Percentiles rank a stretch among this genome's conserved stretches.
phyloP scores from a whole-genome alignment of 129 eudicot species.

The Artemisia annua region DNA sequence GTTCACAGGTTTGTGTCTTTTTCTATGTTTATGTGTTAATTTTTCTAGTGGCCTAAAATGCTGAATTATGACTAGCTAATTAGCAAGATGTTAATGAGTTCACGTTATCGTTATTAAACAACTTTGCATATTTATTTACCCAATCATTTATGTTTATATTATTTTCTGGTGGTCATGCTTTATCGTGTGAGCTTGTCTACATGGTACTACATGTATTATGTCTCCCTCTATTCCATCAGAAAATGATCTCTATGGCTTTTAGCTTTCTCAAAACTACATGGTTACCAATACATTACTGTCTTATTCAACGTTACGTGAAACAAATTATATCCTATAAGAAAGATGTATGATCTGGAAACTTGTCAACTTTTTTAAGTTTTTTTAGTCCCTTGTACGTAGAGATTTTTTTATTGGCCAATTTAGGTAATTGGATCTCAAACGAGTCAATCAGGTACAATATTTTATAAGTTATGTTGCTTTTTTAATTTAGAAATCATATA shows the following conservation, averaged over 20 bases:
- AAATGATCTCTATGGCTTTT: neutral
- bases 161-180: neutral
- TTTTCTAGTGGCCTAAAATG: neutral
- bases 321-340: neutral
- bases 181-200: too few relatives aligned
- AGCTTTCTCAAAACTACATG: neutral
- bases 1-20: slow-evolving; percentile 64
- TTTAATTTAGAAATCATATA: too few relatives aligned
- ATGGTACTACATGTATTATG: neutral
- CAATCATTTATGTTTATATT: neutral
- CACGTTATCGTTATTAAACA: neutral
- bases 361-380: neutral
- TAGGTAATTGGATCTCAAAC: too few relatives aligned
- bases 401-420: too few relatives aligned
- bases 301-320: neutral
- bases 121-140: neutral
- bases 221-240: neutral
- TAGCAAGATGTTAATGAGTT: neutral
- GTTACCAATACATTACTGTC: neutral
- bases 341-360: neutral
- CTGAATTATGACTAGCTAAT: neutral
- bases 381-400: neutral
- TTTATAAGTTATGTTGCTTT: too few relatives aligned
- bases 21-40: neutral
- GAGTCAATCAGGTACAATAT: too few relatives aligned